A percentile compares a stretch with the other conserved stretches of the same genome.
Conservation (phyloP, 345 rosid species). For the Rhodomyrtus tomentosa region DNA sequence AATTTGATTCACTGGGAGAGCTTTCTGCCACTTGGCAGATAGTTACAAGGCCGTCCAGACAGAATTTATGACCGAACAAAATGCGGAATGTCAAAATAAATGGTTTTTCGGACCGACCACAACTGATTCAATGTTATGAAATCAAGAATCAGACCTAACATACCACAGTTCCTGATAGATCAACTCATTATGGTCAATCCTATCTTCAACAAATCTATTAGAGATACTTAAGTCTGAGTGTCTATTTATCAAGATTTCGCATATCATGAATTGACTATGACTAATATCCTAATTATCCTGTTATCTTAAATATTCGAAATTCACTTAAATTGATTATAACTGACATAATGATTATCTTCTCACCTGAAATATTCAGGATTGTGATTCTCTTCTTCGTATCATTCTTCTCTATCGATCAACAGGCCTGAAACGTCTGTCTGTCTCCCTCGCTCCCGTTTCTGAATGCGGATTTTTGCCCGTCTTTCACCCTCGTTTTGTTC, state of each 20-base stretch:
- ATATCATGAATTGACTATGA: background rate
- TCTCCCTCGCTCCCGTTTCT: background rate
- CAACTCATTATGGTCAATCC: too few relatives aligned
- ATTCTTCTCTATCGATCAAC: background rate
- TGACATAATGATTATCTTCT: background rate
- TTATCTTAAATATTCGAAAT: background rate
- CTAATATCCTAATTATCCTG: background rate
- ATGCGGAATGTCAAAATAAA: too few relatives aligned
- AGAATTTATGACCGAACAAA: background rate
- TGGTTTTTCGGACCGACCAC: too few relatives aligned
- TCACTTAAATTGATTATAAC: background rate
- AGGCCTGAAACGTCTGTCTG: background rate
- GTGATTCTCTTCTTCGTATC: background rate
- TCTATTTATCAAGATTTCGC: background rate
- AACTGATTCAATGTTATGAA: too few relatives aligned
- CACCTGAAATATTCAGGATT: background rate
- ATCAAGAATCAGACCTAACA: too few relatives aligned
- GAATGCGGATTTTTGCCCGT: background rate
- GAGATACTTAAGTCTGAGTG: background rate
- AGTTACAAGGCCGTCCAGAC: background rate
- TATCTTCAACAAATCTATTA: too few relatives aligned
- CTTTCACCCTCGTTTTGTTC: background rate
- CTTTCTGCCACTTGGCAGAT: background rate
- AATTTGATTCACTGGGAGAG: background rate
- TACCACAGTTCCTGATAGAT: too few relatives aligned